Evolutionary conservation across 179 eudicot genomes (phyloP).

Genomic region (Spergularia azorica): DNA sequence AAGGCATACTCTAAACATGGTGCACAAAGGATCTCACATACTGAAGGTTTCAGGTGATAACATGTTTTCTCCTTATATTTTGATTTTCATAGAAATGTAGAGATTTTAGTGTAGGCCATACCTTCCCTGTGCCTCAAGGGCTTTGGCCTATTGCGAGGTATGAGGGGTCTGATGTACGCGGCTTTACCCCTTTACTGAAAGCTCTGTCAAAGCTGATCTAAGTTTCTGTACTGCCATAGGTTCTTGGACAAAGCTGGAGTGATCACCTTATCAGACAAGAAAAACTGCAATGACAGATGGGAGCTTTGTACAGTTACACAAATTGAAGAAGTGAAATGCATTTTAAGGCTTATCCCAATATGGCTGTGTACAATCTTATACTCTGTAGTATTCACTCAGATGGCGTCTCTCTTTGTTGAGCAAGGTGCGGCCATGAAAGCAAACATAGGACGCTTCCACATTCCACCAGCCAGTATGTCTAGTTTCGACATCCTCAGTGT

Average conservation of each 20-base stretch:
- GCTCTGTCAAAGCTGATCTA: no score
- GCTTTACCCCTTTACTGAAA: no score
- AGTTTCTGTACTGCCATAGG: constrained; percentile 27
- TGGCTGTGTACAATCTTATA: constrained; percentile 81
- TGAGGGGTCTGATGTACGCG: no score
- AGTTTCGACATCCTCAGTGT: constrained; percentile 71
- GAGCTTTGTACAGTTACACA: constrained; percentile 68
- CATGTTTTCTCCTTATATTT: background rate
- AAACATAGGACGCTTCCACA: constrained; percentile 46
- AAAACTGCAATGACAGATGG: constrained; percentile 34
- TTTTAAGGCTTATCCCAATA: constrained; percentile 71
- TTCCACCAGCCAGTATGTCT: constrained; percentile 91
- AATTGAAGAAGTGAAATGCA: constrained; percentile 87
- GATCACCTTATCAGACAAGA: constrained; percentile 26
- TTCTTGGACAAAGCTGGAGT: constrained; percentile 75
- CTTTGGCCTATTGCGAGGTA: no score
- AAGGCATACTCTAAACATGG: constrained; percentile 44
- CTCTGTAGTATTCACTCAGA: constrained; percentile 81
- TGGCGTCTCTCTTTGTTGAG: constrained; percentile 79
- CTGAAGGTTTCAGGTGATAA: constrained; percentile 57
- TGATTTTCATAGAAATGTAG: background rate
- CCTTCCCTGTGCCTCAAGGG: no score
- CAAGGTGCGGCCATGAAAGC: constrained; percentile 81
- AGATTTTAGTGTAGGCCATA: no score
- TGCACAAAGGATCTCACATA: constrained; percentile 52